phyloP scores from a whole-genome alignment of 2,329 filamentous ascomycete species.

The Xenoacremonium recifei region DNA sequence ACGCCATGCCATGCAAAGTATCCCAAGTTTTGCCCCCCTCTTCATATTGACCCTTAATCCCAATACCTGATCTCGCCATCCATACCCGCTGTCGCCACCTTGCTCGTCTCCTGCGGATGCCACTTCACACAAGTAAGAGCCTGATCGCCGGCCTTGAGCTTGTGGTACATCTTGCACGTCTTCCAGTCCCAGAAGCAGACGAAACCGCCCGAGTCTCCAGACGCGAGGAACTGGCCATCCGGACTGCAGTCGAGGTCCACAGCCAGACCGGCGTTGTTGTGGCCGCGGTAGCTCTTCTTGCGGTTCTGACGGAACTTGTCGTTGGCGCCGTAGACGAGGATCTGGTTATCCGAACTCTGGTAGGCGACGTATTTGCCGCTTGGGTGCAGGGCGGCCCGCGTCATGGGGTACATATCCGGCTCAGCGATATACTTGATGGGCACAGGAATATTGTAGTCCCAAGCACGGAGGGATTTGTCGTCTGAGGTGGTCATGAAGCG shows the following conservation, averaged over 20 bases:
- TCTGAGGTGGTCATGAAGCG: slow-evolving; percentile 98
- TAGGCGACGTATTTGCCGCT: slow-evolving; percentile 93
- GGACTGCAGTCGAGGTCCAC: slow-evolving; percentile 87
- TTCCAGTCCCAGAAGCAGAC: slow-evolving; percentile 99
- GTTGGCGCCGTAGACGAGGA: slow-evolving; percentile 89
- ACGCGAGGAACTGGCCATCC: slow-evolving; percentile 87
- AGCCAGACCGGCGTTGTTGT: slow-evolving; percentile 92
- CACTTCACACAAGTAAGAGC: slow-evolving; percentile 86
- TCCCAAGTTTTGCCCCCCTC: slow-evolving; percentile 6
- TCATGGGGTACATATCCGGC: slow-evolving; percentile 96
- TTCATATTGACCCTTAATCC: too few species aligned
- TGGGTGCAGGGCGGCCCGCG: slow-evolving; percentile 79
- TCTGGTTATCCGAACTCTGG: slow-evolving; percentile 92
- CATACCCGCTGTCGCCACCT: slow-evolving; percentile 86
- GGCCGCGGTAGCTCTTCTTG: slow-evolving; percentile 93
- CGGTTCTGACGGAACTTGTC: slow-evolving; percentile 97
- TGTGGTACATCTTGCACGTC: slow-evolving; percentile 98
- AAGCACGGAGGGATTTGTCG: slow-evolving; percentile 92
- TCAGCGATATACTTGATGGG: slow-evolving; percentile 98
- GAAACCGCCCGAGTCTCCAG: slow-evolving; percentile 83
- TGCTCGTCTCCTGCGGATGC: slow-evolving; percentile 97
- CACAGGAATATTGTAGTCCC: slow-evolving; percentile 98
- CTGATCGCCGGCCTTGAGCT: slow-evolving; percentile 80
- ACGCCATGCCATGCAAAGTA: slow-evolving; percentile 24
- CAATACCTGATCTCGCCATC: slow-evolving; percentile 89